Evolutionary conservation across 2,329 filamentous ascomycete species (phyloP).

Genomic region (Thelonectria discophora): DNA sequence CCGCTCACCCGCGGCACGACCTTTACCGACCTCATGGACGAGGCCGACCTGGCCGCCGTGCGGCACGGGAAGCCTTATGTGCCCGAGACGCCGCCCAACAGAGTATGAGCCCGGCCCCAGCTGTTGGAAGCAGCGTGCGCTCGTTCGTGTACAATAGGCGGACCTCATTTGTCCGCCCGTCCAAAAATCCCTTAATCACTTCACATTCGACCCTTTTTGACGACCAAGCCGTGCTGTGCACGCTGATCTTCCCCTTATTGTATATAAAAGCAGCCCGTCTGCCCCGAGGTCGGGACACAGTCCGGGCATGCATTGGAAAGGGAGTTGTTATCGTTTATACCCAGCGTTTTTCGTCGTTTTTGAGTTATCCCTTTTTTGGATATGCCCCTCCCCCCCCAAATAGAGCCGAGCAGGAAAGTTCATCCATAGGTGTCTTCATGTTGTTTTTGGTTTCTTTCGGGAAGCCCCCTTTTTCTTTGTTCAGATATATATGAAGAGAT

Average conservation of each 20-base stretch:
- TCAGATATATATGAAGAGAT: slow-evolving; percentile 4
- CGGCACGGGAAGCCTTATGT: slow-evolving; percentile 55
- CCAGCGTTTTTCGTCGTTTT: slow-evolving; percentile 26
- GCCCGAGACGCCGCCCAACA: slow-evolving; percentile 48
- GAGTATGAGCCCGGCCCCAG: slow-evolving; percentile 27
- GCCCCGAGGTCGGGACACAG: slow-evolving; percentile 22
- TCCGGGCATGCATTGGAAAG: slow-evolving; percentile 26
- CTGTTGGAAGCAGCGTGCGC: not conserved
- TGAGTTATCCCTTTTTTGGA: slow-evolving; percentile 11
- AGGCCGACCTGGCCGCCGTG: slow-evolving; percentile 54
- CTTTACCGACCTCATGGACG: slow-evolving; percentile 63
- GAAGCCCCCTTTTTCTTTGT: slow-evolving; percentile 19
- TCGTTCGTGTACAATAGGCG: no score
- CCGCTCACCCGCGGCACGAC: slow-evolving; percentile 53
- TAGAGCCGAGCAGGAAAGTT: slow-evolving; percentile 4
- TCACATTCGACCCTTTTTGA: not conserved
- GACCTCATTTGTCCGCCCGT: not conserved
- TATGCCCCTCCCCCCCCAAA: not conserved
- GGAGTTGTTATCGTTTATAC: slow-evolving; percentile 39
- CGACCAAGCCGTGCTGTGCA: slow-evolving; percentile 13
- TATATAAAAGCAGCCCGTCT: slow-evolving; percentile 2
- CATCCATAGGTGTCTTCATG: not conserved
- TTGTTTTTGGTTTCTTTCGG: slow-evolving; percentile 1
- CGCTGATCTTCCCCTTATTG: not conserved
- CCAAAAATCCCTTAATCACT: slow-evolving; percentile 5